Conservation (phyloP, 371 early-diverging fungal species). For the Fennellomyces sp. region DNA sequence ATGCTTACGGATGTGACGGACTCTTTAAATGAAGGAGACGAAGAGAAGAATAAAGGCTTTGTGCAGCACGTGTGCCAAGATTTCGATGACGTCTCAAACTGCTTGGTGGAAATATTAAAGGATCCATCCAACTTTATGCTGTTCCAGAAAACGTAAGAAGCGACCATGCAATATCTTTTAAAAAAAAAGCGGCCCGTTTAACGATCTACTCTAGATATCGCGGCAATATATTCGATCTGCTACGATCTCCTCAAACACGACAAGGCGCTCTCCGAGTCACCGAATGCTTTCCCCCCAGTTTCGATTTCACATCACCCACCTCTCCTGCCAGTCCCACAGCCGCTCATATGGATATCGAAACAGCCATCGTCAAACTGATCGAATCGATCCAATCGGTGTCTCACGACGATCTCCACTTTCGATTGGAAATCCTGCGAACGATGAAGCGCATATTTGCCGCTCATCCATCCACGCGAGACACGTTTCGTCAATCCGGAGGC, state of each 20-base stretch:
- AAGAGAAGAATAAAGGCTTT: conserved; percentile 28
- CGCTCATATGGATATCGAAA: conserved; percentile 27
- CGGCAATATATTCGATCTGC: conserved; percentile 61
- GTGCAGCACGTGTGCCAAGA: conserved; percentile 48
- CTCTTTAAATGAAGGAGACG: conserved; percentile 16
- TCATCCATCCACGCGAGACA: conserved; percentile 48
- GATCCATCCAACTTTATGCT: conserved; percentile 30
- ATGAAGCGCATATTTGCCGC: conserved; percentile 54
- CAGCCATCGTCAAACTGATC: conserved; percentile 60
- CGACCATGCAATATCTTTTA: neutral
- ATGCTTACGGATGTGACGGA: conserved; percentile 60
- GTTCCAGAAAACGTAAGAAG: conserved; percentile 42
- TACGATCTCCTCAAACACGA: conserved; percentile 58
- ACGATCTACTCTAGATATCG: conserved; percentile 28
- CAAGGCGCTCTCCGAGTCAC: conserved; percentile 54
- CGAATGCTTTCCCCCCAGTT: conserved; percentile 34
- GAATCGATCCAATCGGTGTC: conserved; percentile 64
- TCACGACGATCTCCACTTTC: conserved; percentile 59
- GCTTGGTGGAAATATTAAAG: conserved; percentile 49
- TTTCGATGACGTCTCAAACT: conserved; percentile 57
- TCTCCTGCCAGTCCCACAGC: neutral
- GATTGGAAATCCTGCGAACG: conserved; percentile 57
- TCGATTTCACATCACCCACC: neutral
- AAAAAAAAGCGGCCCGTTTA: neutral
- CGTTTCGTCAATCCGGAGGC: conserved; percentile 66